These are phyloP conservation scores for Dictyostelium citrinum DNA, from an alignment of 78 protist species.

Conservation along the genomic window DNA sequence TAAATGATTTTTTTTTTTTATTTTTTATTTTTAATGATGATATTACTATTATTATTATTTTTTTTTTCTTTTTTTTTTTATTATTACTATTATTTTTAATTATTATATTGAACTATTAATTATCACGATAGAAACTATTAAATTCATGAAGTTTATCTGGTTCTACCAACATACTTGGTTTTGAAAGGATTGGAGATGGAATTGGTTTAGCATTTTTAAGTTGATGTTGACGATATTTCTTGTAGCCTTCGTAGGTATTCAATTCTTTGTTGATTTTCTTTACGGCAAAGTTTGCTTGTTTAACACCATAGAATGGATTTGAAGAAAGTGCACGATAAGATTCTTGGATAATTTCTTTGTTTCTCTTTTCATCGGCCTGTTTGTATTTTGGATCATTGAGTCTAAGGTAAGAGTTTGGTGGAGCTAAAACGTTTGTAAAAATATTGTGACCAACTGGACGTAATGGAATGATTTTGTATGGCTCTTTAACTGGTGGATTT, in stretches of 20 bases:
- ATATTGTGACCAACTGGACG: constrained; percentile 19
- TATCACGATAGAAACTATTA: neutral
- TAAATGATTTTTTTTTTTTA: neutral
- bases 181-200: neutral
- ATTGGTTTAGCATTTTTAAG: neutral
- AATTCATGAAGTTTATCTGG: neutral
- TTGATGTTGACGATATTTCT: neutral
- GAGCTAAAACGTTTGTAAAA: neutral
- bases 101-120: neutral
- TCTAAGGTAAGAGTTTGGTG: constrained; percentile 59
- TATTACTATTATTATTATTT: neutral
- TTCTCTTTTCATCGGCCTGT: neutral
- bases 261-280: neutral
- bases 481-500: neutral
- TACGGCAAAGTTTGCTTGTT: neutral
- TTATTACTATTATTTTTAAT: neutral
- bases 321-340: constrained; percentile 2
- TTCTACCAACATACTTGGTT: neutral
- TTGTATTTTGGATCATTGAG: neutral
- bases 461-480: neutral
- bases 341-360: neutral
- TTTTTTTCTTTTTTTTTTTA: neutral
- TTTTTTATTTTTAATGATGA: neutral
- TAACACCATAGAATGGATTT: constrained; percentile 37
- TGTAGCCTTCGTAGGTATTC: neutral